These are phyloP conservation scores for Venturia oleaginea DNA, from an alignment of 2,329 filamentous ascomycete genomes.

Conservation along the genomic window DNA sequence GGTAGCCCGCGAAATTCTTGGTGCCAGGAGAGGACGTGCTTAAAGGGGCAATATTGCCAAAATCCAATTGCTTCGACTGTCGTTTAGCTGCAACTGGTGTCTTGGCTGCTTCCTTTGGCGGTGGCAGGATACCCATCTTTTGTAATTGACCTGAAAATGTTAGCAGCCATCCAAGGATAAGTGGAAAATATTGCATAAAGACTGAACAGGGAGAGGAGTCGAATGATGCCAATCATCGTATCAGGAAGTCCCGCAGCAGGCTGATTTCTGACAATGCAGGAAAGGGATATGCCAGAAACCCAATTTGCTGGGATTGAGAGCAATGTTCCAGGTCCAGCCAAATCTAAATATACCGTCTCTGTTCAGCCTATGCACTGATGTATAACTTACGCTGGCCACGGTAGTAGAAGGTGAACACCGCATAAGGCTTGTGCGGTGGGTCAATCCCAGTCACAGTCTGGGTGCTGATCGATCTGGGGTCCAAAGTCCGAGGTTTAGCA, in stretches of 20 bases:
- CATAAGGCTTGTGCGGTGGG: slow-evolving; percentile 90
- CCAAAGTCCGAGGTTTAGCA: slow-evolving; percentile 88
- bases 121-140: slow-evolving; percentile 84
- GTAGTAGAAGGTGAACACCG: slow-evolving; percentile 96
- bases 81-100: slow-evolving; percentile 59
- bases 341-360: background rate
- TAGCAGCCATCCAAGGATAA: slow-evolving; percentile 15
- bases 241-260: background rate
- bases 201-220: background rate
- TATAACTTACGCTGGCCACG: slow-evolving; percentile 73
- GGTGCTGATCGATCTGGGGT: slow-evolving; percentile 95
- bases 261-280: background rate
- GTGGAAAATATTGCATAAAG: background rate
- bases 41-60: slow-evolving; percentile 73
- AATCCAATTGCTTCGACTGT: slow-evolving; percentile 74
- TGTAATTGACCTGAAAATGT: slow-evolving; percentile 67
- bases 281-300: background rate
- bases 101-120: slow-evolving; percentile 53
- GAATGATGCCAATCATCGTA: background rate
- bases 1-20: slow-evolving; percentile 81
- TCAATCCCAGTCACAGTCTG: slow-evolving; percentile 99
- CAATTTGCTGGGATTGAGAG: background rate
- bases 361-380: background rate
- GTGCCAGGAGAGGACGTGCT: slow-evolving; percentile 61
- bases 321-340: background rate